These are phyloP conservation scores for Aaosphaeria arxii DNA, from an alignment of 2,329 filamentous ascomycete genomes.

Conservation along the genomic window DNA sequence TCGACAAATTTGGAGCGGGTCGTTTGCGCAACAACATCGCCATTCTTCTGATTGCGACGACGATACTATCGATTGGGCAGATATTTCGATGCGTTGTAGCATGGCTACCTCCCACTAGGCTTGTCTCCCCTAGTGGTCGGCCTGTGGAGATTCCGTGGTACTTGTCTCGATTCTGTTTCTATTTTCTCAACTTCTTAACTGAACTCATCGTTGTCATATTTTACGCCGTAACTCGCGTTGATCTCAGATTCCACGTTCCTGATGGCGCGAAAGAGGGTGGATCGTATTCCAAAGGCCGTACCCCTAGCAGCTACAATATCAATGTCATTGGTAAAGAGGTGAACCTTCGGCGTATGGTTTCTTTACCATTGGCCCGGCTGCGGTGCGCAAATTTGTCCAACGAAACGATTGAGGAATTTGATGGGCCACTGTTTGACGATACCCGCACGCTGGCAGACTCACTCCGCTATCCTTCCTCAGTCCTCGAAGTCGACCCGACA, in stretches of 20 bases:
- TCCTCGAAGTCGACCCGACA: conserved; percentile 28
- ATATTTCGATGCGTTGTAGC: conserved; percentile 63
- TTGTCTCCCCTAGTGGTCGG: conserved; percentile 48
- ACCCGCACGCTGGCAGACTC: conserved; percentile 31
- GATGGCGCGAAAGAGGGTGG: conserved; percentile 58
- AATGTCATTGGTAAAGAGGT: conserved; percentile 19
- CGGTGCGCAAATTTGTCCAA: conserved; percentile 15
- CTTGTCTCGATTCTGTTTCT: conserved; percentile 70
- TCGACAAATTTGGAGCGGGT: conserved; percentile 65
- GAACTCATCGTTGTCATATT: conserved; percentile 69
- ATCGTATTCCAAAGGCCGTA: conserved; percentile 17
- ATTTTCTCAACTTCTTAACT: conserved; percentile 73
- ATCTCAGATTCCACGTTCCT: conserved; percentile 73
- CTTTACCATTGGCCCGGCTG: neutral
- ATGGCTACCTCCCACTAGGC: conserved; percentile 47
- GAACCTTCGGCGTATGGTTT: conserved; percentile 13
- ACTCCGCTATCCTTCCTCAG: conserved; percentile 26
- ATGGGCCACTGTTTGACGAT: conserved; percentile 29
- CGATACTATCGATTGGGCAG: conserved; percentile 65
- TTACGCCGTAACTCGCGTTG: conserved; percentile 67
- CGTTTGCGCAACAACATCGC: conserved; percentile 64
- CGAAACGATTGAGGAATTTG: conserved; percentile 27
- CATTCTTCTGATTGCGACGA: conserved; percentile 59
- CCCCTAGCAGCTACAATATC: conserved; percentile 17
- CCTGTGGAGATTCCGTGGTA: conserved; percentile 57